Evolutionary conservation across 2,329 filamentous ascomycete species (phyloP).

Genomic region (Ophiocordyceps sinensis): DNA sequence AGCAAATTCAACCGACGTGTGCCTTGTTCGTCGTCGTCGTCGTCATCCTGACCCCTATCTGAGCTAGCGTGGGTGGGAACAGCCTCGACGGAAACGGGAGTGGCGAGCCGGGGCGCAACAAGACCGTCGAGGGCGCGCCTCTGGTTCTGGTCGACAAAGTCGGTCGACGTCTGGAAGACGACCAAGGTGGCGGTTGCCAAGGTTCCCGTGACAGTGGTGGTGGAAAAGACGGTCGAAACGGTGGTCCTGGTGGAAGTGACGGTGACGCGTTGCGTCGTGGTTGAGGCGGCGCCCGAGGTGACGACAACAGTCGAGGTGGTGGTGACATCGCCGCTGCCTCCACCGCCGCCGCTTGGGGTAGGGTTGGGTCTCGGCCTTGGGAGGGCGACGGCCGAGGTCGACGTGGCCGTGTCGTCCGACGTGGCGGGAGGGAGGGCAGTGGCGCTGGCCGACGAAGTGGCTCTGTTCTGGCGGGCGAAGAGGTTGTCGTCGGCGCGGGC

Average conservation of each 20-base stretch:
- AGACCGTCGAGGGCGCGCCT: slow-evolving; percentile 11
- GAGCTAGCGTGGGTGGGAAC: slow-evolving; percentile 2
- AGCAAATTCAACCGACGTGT: slow-evolving; percentile 8
- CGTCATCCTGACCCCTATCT: slow-evolving; percentile 1
- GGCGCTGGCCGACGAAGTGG: background rate
- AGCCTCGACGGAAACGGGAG: slow-evolving; percentile 6
- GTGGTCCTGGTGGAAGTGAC: slow-evolving; percentile 15
- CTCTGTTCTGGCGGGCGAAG: slow-evolving; percentile 4
- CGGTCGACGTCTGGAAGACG: slow-evolving; percentile 19
- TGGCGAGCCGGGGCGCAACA: slow-evolving; percentile 13
- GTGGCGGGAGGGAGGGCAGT: too few species aligned
- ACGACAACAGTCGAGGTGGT: slow-evolving; percentile 12
- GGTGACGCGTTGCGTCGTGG: too few species aligned
- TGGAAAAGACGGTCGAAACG: slow-evolving; percentile 14
- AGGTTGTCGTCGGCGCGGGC: slow-evolving; percentile 5
- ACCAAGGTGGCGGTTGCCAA: slow-evolving; percentile 21
- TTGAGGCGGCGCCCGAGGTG: slow-evolving; percentile 7
- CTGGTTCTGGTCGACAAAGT: slow-evolving; percentile 15
- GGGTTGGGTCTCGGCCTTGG: too few species aligned
- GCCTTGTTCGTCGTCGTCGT: slow-evolving; percentile 2
- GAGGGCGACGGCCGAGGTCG: too few species aligned
- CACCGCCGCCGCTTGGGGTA: background rate
- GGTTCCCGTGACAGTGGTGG: slow-evolving; percentile 20
- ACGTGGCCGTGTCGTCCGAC: too few species aligned
- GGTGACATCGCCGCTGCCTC: slow-evolving; percentile 11